Evolutionary conservation across 768 basidiomycete genomes (phyloP).

Genomic region (Chlorophyllum brunneum): DNA sequence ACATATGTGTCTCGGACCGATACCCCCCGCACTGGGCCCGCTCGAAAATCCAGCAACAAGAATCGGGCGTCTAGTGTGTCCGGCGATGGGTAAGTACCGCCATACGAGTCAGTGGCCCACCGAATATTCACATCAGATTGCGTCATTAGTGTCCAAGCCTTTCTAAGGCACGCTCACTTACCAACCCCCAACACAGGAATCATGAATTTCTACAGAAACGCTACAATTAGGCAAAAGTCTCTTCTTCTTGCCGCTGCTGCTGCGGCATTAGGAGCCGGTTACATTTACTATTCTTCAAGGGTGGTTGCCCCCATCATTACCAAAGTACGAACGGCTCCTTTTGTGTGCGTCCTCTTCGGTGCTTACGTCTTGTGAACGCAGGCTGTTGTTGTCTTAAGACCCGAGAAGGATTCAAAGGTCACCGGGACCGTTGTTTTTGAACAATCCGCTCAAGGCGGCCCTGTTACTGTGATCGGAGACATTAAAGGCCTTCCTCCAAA

Average conservation of each 20-base stretch:
- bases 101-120: no score
- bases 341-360: neutral
- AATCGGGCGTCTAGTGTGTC: no score
- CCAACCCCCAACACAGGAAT: neutral
- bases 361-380: constrained; percentile 9
- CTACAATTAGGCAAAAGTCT: neutral
- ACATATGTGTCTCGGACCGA: no score
- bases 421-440: constrained; percentile 64
- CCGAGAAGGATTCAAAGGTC: constrained; percentile 49
- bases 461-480: constrained; percentile 60
- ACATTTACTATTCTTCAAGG: constrained; percentile 2
- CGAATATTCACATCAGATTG: neutral
- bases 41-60: no score
- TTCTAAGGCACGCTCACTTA: neutral
- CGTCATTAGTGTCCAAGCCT: neutral
- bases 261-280: constrained; percentile 5
- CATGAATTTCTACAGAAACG: constrained; percentile 1
- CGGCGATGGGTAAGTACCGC: no score
- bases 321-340: constrained; percentile 16
- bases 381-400: constrained; percentile 49
- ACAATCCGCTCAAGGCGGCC: constrained; percentile 44
- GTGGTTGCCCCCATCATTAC: constrained; percentile 9
- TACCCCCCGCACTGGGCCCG: no score
- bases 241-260: constrained; percentile 3
- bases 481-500: constrained; percentile 57